These are phyloP conservation scores for Silene latifolia DNA, from an alignment of 148 eudicot species.

Conservation along the genomic window DNA sequence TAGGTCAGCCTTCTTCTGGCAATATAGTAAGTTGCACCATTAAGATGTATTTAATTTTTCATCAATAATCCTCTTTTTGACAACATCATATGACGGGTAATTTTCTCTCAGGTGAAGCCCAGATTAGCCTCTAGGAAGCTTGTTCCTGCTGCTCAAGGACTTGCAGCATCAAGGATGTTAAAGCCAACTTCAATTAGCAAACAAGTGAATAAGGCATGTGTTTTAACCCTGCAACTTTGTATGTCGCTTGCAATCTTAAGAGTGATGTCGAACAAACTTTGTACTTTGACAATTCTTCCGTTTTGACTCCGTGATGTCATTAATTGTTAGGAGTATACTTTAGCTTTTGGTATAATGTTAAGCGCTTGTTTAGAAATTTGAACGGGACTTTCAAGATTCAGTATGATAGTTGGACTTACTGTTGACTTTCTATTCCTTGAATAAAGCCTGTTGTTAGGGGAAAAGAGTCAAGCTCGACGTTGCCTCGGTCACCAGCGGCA, in stretches of 20 bases:
- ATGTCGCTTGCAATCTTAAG: background rate
- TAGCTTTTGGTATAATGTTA: background rate
- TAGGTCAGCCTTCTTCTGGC: constrained; percentile 31
- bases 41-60: constrained; percentile 1
- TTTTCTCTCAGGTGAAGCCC: constrained; percentile 41
- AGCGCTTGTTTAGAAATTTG: background rate
- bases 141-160: constrained; percentile 32
- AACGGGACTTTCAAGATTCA: background rate
- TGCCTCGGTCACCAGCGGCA: constrained; percentile 41
- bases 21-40: constrained; percentile 38
- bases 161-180: constrained; percentile 27
- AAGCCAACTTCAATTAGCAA: constrained; percentile 37
- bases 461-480: constrained; percentile 34
- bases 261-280: constrained; percentile 6
- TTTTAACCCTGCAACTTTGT: constrained; percentile 4
- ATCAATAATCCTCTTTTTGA: background rate
- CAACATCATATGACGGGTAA: constrained; percentile 1
- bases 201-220: constrained; percentile 48
- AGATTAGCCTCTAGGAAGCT: constrained; percentile 43
- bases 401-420: constrained; percentile 21
- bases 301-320: background rate
- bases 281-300: background rate
- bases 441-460: constrained; percentile 40
- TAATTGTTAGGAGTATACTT: background rate
- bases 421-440: constrained; percentile 5